Evolutionary conservation across 108 stramenopile genomes (phyloP).

Genomic region (Craspedostauros australis): DNA sequence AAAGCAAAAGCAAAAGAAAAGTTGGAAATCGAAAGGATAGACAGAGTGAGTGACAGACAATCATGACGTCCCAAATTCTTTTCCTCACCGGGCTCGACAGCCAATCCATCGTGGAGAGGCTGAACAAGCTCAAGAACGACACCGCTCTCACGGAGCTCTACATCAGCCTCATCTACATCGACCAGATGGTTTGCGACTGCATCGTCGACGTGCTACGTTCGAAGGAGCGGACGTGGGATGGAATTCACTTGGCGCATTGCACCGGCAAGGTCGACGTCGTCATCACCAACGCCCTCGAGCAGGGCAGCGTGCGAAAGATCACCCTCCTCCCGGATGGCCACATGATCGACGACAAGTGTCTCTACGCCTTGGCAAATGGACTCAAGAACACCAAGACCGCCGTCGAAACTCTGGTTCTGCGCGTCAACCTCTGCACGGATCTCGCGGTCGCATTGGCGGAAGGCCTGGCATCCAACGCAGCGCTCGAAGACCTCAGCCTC

Average conservation of each 20-base stretch:
- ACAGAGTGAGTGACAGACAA: too few species aligned
- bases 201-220: background rate
- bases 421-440: slow-evolving; percentile 4
- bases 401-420: slow-evolving; percentile 3
- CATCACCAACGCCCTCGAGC: background rate
- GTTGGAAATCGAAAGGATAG: too few species aligned
- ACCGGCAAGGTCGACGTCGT: slow-evolving; percentile 1
- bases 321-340: background rate
- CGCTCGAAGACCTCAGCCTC: slow-evolving; percentile 7
- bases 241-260: slow-evolving; percentile 8
- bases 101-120: background rate
- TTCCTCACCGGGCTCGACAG: slow-evolving; percentile 11
- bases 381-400: background rate
- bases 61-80: too few species aligned
- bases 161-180: background rate
- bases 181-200: background rate
- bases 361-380: background rate
- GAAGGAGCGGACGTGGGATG: slow-evolving; percentile 4
- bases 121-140: background rate
- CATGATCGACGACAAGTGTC: background rate
- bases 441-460: slow-evolving; percentile 1
- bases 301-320: slow-evolving; percentile 3
- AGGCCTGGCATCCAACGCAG: background rate
- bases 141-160: background rate
- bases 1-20: too few species aligned